Evolutionary conservation across 768 basidiomycete species (phyloP), one percentile per base, ranked within the genome.

Genomic region (Clavaria fumosa): DNA sequence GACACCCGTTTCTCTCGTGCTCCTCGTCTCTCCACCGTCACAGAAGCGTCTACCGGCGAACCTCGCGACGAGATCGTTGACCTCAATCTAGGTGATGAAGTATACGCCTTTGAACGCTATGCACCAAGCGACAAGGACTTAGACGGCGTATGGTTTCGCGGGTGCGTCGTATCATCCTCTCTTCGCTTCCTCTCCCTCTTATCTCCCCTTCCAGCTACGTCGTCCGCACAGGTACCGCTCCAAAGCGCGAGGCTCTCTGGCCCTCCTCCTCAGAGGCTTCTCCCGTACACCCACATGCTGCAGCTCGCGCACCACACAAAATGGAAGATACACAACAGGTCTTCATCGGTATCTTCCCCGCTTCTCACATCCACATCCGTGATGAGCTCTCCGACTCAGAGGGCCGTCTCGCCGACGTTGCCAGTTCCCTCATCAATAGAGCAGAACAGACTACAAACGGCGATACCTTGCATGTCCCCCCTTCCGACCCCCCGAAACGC

Each of bases 61-160:
- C 68, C 78, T 59, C 66, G 73, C 38, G 82, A 85, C 44, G n/a
- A n/a, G n/a, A 77, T 85, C 17, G 85, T 88, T 23, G 69, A 78
- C 4, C 69, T 97, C 39, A 90, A 95, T 47, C 81, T 96, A 20
- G 93, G 93, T 33, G 91, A 95, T 56, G 91, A 96, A 53, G 77
- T 97, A 23, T 96, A 96, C 58, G 89, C 90, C 12, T 96, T 96
- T 50, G 93, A 97, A 61, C 78, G 78, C 52, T 91, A 89, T 55
- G 76, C 67, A 0, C 78, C 80, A 7, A 63, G 63, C 35, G 67
- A 62, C 40, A 82, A 78, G 50, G 82, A 84, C 37, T 72, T 71
- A 9, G 81, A 83, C 39, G 78, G 78, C 14, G 57, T 75, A 11
- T 97, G 93, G 93, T 96, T 88, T 58, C 67, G 93, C 62, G 93